Evolutionary conservation across 257 asterid genomes (phyloP).

Genomic region (Ehretia macrophylla): DNA sequence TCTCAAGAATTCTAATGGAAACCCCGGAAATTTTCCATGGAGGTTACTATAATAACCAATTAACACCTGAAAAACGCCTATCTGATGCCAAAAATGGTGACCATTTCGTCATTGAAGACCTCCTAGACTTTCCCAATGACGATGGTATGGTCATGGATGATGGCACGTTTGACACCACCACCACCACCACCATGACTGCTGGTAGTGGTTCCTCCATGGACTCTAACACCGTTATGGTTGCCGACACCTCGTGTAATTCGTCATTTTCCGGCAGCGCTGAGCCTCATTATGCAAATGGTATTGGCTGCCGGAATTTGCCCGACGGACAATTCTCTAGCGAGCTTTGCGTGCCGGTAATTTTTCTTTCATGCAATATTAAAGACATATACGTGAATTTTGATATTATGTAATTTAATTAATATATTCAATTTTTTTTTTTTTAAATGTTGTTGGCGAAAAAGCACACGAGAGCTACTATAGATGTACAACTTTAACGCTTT

Average conservation of each 20-base stretch:
- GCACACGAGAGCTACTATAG: conserved; percentile 1
- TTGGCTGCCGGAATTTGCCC: conserved; percentile 30
- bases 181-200: conserved; percentile 24
- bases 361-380: conserved; percentile 1
- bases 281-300: conserved; percentile 21
- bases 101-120: conserved; percentile 74
- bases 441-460: not conserved
- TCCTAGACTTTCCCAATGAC: conserved; percentile 67
- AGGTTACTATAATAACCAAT: conserved; percentile 30
- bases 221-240: conserved; percentile 33
- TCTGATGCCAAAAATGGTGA: conserved; percentile 44
- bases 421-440: no score
- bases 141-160: conserved; percentile 35
- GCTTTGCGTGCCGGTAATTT: conserved; percentile 69
- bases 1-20: conserved; percentile 38
- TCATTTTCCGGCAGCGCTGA: conserved; percentile 34
- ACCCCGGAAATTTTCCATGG: conserved; percentile 48
- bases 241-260: conserved; percentile 53
- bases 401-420: not conserved
- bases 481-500: conserved; percentile 28
- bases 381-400: not conserved
- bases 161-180: conserved; percentile 24
- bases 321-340: conserved; percentile 55
- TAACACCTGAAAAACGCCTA: conserved; percentile 29
- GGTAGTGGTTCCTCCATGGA: conserved; percentile 25